Evolutionary conservation across 345 rosid genomes (phyloP).

Genomic region (Clausena lansium): DNA sequence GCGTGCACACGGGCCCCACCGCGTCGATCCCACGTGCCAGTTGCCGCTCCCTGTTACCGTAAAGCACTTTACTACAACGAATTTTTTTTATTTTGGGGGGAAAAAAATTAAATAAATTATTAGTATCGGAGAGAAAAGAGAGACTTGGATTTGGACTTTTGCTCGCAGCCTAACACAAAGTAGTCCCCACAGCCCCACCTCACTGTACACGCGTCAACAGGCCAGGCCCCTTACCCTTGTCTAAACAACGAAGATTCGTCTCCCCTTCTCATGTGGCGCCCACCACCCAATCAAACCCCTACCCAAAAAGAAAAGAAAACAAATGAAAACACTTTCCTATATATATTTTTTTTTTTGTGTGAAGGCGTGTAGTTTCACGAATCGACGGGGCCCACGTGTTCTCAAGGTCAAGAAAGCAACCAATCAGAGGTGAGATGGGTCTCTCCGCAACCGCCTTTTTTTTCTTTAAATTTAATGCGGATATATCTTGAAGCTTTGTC

Average conservation of each 20-base stretch:
- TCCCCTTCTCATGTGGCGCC: constrained; percentile 28
- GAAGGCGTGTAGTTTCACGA: constrained; percentile 30
- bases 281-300: constrained; percentile 32
- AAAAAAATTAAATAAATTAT: background rate
- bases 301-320: background rate
- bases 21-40: constrained; percentile 32
- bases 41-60: constrained; percentile 13
- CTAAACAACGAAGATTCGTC: constrained; percentile 38
- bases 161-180: background rate
- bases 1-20: constrained; percentile 21
- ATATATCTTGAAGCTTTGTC: constrained; percentile 41
- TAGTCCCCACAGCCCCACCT: constrained; percentile 19
- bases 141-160: constrained; percentile 27
- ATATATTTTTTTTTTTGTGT: background rate
- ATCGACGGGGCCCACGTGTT: constrained; percentile 43
- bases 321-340: background rate
- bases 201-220: constrained; percentile 43
- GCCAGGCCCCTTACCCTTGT: background rate
- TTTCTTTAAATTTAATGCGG: constrained; percentile 28
- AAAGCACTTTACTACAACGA: constrained; percentile 15
- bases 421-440: constrained; percentile 42
- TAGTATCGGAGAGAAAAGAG: background rate
- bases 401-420: constrained; percentile 45
- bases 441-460: constrained; percentile 29
- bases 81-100: background rate